These are phyloP conservation scores for Leishmania major DNA, from an alignment of 208 protist genomes.

Conservation along the genomic window DNA sequence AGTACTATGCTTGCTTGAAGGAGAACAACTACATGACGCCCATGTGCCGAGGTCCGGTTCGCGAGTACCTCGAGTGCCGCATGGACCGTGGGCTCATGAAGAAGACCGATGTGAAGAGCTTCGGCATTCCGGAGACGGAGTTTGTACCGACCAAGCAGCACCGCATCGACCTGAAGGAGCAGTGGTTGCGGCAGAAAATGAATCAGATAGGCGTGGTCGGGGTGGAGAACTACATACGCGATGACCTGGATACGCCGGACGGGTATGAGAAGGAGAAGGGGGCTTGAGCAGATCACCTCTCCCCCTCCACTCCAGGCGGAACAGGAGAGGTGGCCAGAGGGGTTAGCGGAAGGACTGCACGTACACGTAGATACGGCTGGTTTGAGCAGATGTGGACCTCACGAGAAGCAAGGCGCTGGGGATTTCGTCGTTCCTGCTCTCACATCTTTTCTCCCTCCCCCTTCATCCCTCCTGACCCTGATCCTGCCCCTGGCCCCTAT, in stretches of 20 bases:
- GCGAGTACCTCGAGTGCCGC: conserved; percentile 83
- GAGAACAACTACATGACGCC: conserved; percentile 77
- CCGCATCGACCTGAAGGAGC: conserved; percentile 68
- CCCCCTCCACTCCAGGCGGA: neutral
- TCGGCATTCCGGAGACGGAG: conserved; percentile 78
- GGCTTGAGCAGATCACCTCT: neutral
- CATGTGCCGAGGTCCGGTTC: conserved; percentile 81
- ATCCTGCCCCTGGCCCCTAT: neutral
- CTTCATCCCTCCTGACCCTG: neutral
- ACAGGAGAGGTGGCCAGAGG: neutral
- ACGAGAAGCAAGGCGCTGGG: no score
- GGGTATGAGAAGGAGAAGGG: conserved; percentile 53
- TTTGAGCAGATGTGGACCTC: neutral
- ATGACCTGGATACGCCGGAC: conserved; percentile 70
- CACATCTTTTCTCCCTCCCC: neutral
- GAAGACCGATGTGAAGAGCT: conserved; percentile 68
- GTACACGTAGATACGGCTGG: neutral
- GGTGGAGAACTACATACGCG: conserved; percentile 75
- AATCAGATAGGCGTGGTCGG: conserved; percentile 71
- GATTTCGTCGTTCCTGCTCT: neutral
- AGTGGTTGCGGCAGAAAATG: conserved; percentile 83
- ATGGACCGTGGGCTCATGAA: conserved; percentile 90
- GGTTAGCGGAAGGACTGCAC: neutral
- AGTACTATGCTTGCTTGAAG: conserved; percentile 86
- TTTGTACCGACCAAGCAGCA: conserved; percentile 85